Evolutionary conservation across 83 land plant genomes (phyloP), one percentile per base, ranked within the genome.

Genomic region (Picea mariana): DNA sequence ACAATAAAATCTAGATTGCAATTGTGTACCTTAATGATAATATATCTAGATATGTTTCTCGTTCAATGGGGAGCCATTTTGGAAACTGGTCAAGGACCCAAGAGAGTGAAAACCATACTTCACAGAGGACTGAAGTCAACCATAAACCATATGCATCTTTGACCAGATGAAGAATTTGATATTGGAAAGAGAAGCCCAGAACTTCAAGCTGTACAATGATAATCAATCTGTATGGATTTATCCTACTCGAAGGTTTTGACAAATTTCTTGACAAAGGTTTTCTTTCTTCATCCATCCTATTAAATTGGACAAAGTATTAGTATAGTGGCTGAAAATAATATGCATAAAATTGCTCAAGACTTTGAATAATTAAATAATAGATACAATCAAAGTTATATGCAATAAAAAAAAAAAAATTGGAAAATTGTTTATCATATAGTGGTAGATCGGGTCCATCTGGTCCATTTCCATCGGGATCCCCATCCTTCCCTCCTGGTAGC

Each of bases 1-100:
- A 67, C 16, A 15, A n/a, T 31, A 68, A 42, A 42, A 34, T 9
- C 40, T 8, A 55, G 9, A 77, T 24, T 1, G 34, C 7, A 24
- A 21, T 13, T 11, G 12, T 26, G 67, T 81, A 93, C 96, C 96
- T 91, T 15, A 92, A 79, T 18, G 94, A 92, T 49, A 93, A 92
- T n/a, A 92, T 89, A 83, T 93, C 96, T 79, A 93, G 86, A 66
- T 93, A 93, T 18, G 96, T 93, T 82, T 93, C 94, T 24, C 94
- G 88, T 62, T 93, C 92, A 68, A 93, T 90, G 12, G 96, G 96
- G 80, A 87, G 83, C 95, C 95, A 34, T 34, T 34, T 34, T 34
- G 38, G 38, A 34, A 34, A 34, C 4, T 34, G 38, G 38, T 34
- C 4, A 92, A 93, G 96, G 64, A 93, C 90, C 92, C 91, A 93